Percentiles rank a stretch among this genome's conserved stretches.
phyloP scores from a whole-genome alignment of 495 filamentous ascomycete species.

The Paragyromitra xinjiangensis region DNA sequence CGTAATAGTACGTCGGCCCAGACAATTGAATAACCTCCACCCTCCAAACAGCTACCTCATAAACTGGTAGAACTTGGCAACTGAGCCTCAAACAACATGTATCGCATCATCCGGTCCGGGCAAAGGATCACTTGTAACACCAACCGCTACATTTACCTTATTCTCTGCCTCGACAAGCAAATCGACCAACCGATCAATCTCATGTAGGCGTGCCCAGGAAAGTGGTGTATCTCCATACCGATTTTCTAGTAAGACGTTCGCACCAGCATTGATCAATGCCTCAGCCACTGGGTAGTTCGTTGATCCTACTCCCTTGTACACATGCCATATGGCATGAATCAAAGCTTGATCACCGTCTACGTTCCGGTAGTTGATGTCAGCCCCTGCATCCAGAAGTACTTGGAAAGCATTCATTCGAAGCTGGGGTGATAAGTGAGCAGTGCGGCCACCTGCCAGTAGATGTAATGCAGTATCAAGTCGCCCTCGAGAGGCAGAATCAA shows the following conservation, averaged over 20 bases:
- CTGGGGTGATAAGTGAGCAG: not conserved
- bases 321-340: not conserved
- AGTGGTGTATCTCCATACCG: not conserved
- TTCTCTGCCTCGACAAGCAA: not conserved
- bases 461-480: not conserved
- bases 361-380: not conserved
- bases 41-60: too few species aligned
- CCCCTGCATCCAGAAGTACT: not conserved
- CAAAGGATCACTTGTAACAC: not conserved
- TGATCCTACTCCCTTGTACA: not conserved
- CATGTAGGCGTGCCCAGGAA: not conserved
- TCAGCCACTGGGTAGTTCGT: not conserved
- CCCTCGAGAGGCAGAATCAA: not conserved
- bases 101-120: not conserved
- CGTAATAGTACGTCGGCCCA: too few species aligned
- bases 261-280: not conserved
- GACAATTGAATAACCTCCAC: too few species aligned
- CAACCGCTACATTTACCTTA: not conserved
- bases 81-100: not conserved
- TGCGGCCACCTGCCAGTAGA: not conserved
- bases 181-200: not conserved
- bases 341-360: not conserved
- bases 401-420: not conserved
- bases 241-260: not conserved
- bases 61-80: not conserved